Percentiles rank a stretch among this genome's conserved stretches.
These are phyloP conservation scores for Bremia lactucae DNA, from an alignment of 352 stramenopile genomes.

Conservation along the genomic window DNA sequence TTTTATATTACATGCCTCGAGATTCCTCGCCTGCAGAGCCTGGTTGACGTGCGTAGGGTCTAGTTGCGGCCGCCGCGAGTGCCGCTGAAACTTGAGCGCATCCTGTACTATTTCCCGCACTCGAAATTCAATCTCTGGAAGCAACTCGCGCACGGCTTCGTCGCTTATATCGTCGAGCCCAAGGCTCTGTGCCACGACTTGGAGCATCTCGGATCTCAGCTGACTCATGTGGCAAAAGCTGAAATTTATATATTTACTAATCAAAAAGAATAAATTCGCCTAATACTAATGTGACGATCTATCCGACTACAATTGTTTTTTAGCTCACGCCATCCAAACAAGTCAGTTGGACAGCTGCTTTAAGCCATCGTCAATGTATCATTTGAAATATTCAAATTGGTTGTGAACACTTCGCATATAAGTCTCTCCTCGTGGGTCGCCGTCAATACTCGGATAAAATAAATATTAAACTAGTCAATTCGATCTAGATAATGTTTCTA, in stretches of 20 bases:
- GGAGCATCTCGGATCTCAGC: constrained; percentile 54
- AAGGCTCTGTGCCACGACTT: constrained; percentile 62
- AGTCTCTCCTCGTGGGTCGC: no score
- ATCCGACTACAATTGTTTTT: no score
- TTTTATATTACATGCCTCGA: constrained; percentile 33
- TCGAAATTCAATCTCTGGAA: constrained; percentile 71
- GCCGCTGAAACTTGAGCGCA: constrained; percentile 73
- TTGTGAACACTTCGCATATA: no score
- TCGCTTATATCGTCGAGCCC: constrained; percentile 60
- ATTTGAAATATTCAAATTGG: no score
- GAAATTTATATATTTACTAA: constrained; percentile 1
- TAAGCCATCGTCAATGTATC: no score
- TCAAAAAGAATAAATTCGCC: constrained; percentile 11
- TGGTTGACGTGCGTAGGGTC: constrained; percentile 66
- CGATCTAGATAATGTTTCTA: no score
- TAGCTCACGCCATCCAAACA: no score
- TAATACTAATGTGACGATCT: neutral
- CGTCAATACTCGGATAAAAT: no score
- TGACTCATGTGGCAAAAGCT: no score
- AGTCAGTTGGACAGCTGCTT: no score
- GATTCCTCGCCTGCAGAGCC: constrained; percentile 55
- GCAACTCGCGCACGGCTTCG: constrained; percentile 51
- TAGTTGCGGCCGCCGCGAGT: constrained; percentile 51
- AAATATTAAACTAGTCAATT: no score
- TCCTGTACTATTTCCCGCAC: constrained; percentile 79